Conservation (phyloP, 1,139 yeast genomes). For the Wickerhamiella infanticola region DNA sequence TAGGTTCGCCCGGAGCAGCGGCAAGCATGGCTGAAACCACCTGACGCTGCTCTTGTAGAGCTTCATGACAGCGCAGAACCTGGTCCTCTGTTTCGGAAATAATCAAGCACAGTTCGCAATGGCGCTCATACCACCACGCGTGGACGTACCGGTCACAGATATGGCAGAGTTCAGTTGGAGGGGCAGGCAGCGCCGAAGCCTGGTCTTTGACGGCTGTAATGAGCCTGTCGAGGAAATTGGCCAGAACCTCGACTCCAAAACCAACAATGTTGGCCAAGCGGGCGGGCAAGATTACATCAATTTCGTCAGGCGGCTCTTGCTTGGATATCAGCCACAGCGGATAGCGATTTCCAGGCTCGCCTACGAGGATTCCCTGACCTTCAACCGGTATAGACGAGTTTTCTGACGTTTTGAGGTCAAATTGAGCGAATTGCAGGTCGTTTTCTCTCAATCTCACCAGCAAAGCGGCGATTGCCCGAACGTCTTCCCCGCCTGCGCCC, state of each 20-base stretch:
- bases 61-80: constrained; percentile 65
- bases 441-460: constrained; percentile 25
- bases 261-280: constrained; percentile 13
- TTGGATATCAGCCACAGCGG: constrained; percentile 92
- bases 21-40: constrained; percentile 24
- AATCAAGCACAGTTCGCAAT: constrained; percentile 71
- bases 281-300: constrained; percentile 38
- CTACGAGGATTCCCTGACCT: constrained; percentile 91
- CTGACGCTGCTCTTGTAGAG: constrained; percentile 55
- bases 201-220: constrained; percentile 47
- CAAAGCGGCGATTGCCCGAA: constrained; percentile 53
- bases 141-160: constrained; percentile 89
- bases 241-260: constrained; percentile 81
- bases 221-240: constrained; percentile 50
- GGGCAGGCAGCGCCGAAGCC: constrained; percentile 54
- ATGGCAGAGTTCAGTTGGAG: constrained; percentile 36
- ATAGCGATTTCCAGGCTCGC: constrained; percentile 55
- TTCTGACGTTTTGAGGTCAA: constrained; percentile 8
- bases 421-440: constrained; percentile 11
- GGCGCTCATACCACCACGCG: constrained; percentile 92
- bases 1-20: constrained; percentile 7
- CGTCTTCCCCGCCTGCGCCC: constrained; percentile 33
- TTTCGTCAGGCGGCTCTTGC: constrained; percentile 31
- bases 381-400: constrained; percentile 12
- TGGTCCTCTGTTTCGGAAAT: constrained; percentile 76